Evolutionary conservation across 345 rosid genomes (phyloP).

Genomic region (Psidium friedrichsthalianum): DNA sequence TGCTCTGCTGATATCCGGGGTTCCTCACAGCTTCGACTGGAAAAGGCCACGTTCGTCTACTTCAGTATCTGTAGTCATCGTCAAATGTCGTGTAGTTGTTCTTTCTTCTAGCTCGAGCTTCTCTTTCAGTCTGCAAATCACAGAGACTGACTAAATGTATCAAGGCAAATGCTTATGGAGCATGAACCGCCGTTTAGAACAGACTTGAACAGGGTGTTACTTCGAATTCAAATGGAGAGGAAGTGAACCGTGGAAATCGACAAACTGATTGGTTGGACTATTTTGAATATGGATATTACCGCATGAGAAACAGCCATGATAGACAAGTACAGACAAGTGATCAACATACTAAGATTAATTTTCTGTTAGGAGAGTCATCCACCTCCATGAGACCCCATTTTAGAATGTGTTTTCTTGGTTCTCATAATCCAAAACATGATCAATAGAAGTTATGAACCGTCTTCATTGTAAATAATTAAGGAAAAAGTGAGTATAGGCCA

Average conservation of each 20-base stretch:
- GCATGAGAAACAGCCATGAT: not conserved
- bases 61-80: constrained; percentile 66
- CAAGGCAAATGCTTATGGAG: not conserved
- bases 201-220: not conserved
- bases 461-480: not conserved
- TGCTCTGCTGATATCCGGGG: not conserved
- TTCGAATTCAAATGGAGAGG: not conserved
- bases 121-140: constrained; percentile 51
- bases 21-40: not conserved
- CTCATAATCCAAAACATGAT: not conserved
- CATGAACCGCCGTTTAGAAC: not conserved
- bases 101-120: constrained; percentile 47
- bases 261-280: not conserved
- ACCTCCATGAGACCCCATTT: not conserved
- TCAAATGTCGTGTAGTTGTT: constrained; percentile 66
- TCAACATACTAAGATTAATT: not conserved
- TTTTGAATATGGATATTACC: not conserved
- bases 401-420: not conserved
- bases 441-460: not conserved
- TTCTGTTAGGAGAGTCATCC: not conserved
- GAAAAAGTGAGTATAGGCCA: not conserved
- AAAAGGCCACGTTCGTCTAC: not conserved
- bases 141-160: not conserved
- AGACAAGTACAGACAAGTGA: not conserved
- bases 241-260: not conserved